Evolutionary conservation across 2,329 filamentous ascomycete genomes (phyloP).

Genomic region (Tolypocladium endophyticum): DNA sequence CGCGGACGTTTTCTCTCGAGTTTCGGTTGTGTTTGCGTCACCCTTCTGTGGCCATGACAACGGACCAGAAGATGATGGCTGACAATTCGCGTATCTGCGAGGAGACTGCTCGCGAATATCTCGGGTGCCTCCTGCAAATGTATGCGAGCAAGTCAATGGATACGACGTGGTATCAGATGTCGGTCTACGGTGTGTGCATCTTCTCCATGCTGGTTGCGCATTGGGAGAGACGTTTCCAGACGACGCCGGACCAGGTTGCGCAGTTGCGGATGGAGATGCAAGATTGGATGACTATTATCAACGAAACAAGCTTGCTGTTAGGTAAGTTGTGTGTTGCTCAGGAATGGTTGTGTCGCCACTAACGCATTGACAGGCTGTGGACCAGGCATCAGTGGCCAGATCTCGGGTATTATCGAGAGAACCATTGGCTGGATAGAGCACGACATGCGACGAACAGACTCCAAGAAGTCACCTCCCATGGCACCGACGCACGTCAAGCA

Average conservation of each 20-base stretch:
- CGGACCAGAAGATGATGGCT: conserved; percentile 43
- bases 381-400: conserved; percentile 29
- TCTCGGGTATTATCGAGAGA: conserved; percentile 37
- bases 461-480: conserved; percentile 6
- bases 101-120: conserved; percentile 52
- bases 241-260: conserved; percentile 46
- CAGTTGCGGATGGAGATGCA: conserved; percentile 58
- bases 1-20: conserved; percentile 43
- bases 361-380: conserved; percentile 28
- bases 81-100: conserved; percentile 58
- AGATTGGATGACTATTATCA: conserved; percentile 57
- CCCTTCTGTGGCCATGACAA: conserved; percentile 47
- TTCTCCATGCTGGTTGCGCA: conserved; percentile 62
- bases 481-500: conserved; percentile 22
- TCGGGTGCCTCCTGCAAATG: conserved; percentile 48
- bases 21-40: conserved; percentile 50
- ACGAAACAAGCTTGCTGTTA: conserved; percentile 54
- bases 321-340: conserved; percentile 41
- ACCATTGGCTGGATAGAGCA: conserved; percentile 42
- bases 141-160: conserved; percentile 58
- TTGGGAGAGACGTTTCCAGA: conserved; percentile 54
- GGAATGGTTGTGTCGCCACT: conserved; percentile 1
- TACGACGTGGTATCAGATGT: conserved; percentile 67
- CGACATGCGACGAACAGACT: conserved; percentile 30
- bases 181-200: conserved; percentile 62